Evolutionary conservation across 129 eudicot species (phyloP).

Genomic region (Arctium lappa): DNA sequence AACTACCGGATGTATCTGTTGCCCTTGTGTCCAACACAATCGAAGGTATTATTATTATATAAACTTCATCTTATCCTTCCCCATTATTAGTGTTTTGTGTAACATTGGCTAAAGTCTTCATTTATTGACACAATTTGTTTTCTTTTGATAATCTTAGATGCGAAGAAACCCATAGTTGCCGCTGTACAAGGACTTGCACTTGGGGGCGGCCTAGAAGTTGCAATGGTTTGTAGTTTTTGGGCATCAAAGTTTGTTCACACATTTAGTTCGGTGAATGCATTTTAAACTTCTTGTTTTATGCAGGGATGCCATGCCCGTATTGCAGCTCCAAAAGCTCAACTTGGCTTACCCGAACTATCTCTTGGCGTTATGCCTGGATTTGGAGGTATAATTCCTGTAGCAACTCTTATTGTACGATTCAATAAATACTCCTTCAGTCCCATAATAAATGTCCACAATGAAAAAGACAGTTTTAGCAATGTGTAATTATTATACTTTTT

Average conservation of each 20-base stretch:
- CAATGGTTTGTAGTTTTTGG: conserved; percentile 61
- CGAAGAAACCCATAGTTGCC: conserved; percentile 86
- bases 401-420: neutral
- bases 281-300: conserved; percentile 3
- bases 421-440: neutral
- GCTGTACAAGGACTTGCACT: conserved; percentile 97
- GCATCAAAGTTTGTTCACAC: neutral
- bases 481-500: neutral
- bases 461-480: neutral
- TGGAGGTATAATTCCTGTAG: conserved; percentile 55
- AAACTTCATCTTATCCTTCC: neutral
- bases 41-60: conserved; percentile 52
- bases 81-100: conserved; percentile 1
- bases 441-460: neutral
- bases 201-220: conserved; percentile 95
- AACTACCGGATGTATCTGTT: conserved; percentile 70
- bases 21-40: conserved; percentile 58
- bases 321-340: conserved; percentile 79
- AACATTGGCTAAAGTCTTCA: neutral
- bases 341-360: conserved; percentile 91
- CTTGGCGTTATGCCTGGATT: conserved; percentile 95
- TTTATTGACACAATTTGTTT: neutral
- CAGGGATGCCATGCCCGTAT: conserved; percentile 94
- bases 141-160: conserved; percentile 42
- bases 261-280: neutral